A percentile compares a stretch with the other conserved stretches of the same genome.
These are phyloP conservation scores for Geoglossum cookeanum DNA, from an alignment of 2,329 filamentous ascomycete species.

Conservation along the genomic window DNA sequence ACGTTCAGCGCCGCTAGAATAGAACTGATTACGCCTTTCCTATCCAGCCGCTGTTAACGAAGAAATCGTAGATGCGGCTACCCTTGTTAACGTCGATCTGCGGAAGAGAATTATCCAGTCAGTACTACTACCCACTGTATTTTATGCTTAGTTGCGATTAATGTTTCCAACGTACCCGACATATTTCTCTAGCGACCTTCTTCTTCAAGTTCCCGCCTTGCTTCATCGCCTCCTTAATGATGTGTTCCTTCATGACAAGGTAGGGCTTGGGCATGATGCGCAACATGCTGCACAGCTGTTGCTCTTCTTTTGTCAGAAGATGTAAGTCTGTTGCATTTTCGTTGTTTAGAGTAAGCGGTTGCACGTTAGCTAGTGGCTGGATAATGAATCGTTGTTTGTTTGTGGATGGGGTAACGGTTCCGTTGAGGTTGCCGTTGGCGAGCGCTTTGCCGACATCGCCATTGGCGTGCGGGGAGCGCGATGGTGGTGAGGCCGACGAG, in stretches of 20 bases:
- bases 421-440: constrained; percentile 28
- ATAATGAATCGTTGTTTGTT: constrained; percentile 30
- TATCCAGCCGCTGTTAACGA: constrained; percentile 84
- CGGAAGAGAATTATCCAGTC: neutral
- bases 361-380: constrained; percentile 39
- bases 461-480: neutral
- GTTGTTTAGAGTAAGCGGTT: constrained; percentile 47
- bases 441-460: constrained; percentile 11
- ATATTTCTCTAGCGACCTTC: constrained; percentile 79
- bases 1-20: neutral
- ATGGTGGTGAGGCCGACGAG: neutral
- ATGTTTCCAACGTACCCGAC: constrained; percentile 26
- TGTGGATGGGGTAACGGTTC: constrained; percentile 21
- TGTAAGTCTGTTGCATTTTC: constrained; percentile 70
- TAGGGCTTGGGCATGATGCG: constrained; percentile 88
- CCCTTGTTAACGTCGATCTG: constrained; percentile 66
- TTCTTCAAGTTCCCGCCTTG: constrained; percentile 78
- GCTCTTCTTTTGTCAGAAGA: constrained; percentile 65
- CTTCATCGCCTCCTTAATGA: constrained; percentile 82
- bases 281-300: constrained; percentile 67
- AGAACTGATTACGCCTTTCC: constrained; percentile 43
- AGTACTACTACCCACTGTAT: neutral
- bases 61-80: constrained; percentile 79
- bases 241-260: constrained; percentile 77
- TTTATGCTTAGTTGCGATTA: constrained; percentile 5